phyloP scores from a whole-genome alignment of 768 basidiomycete genomes.

The Albatrellus ellisii region DNA sequence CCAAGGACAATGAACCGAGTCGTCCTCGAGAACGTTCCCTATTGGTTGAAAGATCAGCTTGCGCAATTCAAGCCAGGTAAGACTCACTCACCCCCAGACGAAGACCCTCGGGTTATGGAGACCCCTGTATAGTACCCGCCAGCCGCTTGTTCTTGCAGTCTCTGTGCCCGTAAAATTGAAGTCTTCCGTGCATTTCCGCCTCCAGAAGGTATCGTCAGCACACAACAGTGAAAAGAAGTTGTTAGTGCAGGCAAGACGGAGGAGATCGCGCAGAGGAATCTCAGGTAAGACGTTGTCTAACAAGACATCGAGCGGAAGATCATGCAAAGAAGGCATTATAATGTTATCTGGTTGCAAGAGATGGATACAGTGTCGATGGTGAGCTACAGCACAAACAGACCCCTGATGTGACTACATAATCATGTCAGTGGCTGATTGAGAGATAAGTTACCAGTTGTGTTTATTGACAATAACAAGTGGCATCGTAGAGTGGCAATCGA shows the following conservation, averaged over 20 bases:
- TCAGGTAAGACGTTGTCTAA: conserved; percentile 57
- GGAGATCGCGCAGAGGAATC: conserved; percentile 40
- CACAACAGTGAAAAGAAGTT: conserved; percentile 47
- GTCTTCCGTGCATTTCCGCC: conserved; percentile 48
- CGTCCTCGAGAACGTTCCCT: conserved; percentile 31
- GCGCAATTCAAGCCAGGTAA: too few relatives aligned
- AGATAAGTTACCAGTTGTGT: too few relatives aligned
- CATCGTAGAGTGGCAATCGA: too few relatives aligned
- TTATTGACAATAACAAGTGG: too few relatives aligned
- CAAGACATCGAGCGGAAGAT: conserved; percentile 66
- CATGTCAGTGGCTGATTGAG: too few relatives aligned
- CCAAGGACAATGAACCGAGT: conserved; percentile 52
- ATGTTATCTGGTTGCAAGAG: not conserved
- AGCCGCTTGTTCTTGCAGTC: conserved; percentile 66
- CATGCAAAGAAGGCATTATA: conserved; percentile 28
- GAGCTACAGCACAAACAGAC: too few relatives aligned
- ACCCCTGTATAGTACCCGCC: conserved; percentile 68
- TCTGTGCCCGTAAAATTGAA: conserved; percentile 66
- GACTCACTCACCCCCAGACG: conserved; percentile 53
- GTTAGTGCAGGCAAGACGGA: conserved; percentile 46
- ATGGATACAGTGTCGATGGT: too few relatives aligned
- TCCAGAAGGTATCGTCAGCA: conserved; percentile 73
- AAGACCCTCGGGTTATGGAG: conserved; percentile 39
- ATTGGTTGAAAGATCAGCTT: not conserved
- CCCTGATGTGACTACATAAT: too few relatives aligned